Evolutionary conservation across 2,329 filamentous ascomycete genomes (phyloP), one percentile per base, ranked within the genome.

Genomic region (Diaporthe amygdali): DNA sequence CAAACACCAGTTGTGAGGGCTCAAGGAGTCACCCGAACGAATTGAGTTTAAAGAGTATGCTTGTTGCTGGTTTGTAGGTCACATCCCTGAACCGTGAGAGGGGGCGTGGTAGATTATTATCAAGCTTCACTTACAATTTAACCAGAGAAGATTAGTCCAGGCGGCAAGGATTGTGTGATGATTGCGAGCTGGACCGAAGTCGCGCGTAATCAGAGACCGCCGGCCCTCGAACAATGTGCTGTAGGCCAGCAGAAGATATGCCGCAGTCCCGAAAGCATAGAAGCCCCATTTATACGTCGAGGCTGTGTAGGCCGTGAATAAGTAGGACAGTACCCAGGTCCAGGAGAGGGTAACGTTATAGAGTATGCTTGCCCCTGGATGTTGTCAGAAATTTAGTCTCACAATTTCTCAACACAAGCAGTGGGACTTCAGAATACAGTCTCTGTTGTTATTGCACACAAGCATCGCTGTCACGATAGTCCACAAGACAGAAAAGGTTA

Each of bases 241-340:
- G 77, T 80, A 78, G 34, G 83, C 82, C n/a, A 89, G 81, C 63
- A 86, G 78, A 8, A 85, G 46, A 71, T 81, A 87, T 47, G 86
- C 84, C 20, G 84, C 72, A 17, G 84, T 85, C 73, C 87, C 87
- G 70, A 88, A 87, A 73, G 80, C 83, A 76, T 81, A 89, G 82
- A 88, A 90, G 7, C 88, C 88, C 87, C 87, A 89, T 78, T 88
- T 89, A 79, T 89, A 89, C 74, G 79, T 82, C 59, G 83, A 83
- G 8, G 76, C 71, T 4, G 85, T 87, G 78, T 84, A 85, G 66
- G 87, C 85, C 27, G 81, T 81, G 66, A 83, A 80, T 37, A 89
- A 82, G 76, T 88, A 89, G 27, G 81, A 79, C 74, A 88, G 74
- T 72, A 88, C 76, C 85, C 87, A 89, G 76, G 81, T 81, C 86